Base-by-base conservation (phyloP, 371 early-diverging fungal species). In the Coemansia sp. region DNA sequence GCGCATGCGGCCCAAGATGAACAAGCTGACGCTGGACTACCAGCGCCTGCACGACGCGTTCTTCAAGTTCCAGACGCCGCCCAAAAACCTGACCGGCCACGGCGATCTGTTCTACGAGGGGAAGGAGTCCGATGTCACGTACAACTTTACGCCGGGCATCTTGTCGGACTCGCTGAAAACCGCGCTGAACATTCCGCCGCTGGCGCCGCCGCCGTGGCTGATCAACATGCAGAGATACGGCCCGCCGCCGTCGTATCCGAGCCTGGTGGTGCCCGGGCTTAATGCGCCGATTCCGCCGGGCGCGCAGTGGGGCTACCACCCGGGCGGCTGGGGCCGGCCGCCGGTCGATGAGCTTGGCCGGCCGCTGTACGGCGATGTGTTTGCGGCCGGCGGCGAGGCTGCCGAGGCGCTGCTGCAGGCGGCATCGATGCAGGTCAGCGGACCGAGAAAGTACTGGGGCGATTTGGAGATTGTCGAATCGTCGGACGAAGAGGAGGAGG, bases 191-290 rank as follows among this genome's bases (percentile, higher is more conserved):
- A 97, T 99, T 75, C 94, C 97, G 30, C 88, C 88, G 1, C 80
- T 93, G 52, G 93, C 94, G 1, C 98, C 99, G n/a, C 96, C 98
- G 40, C 99, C 99, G 39, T 99, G 97, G 97, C 80, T 99, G 26
- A 88, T 96, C 69, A 96, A 94, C 68, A 98, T 98, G 99, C 99
- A 99, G 79, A 87, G 97, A 35, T 90, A 93, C 75, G 99, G 99
- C 3, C 97, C 94, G 16, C 99, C 99, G 42, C 98, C 98, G 3
- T 87, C 89, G 57, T 99, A 99, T 77, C 94, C 97, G 5, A 88
- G 85, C 63, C 75, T 98, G 50, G 90, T 88, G 65, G 90, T 99
- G 55, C 94, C 99, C 3, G 99, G 99, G 4, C 80, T 99, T 36
- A 99, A 97, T 77, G 91, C 96, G 9, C 98, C 97, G 1, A 98